Evolutionary conservation across 192 early-diverging fungal genomes (phyloP), one percentile per base, ranked within the genome.

Genomic region (Coemansia sp.): DNA sequence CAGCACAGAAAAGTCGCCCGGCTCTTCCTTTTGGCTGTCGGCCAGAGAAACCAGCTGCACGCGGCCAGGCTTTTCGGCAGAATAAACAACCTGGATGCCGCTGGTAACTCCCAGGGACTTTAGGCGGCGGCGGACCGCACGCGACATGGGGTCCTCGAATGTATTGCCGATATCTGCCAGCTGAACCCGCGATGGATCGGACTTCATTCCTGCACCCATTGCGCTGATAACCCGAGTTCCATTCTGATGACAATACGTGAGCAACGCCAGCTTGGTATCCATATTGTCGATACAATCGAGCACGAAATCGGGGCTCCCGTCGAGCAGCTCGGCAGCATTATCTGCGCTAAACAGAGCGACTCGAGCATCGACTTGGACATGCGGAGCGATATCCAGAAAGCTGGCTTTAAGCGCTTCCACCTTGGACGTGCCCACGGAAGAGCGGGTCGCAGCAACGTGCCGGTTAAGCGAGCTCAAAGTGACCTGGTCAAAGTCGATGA

Each of bases 401-500:
- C 87, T 89, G 32, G 79, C 82, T 51, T 81, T 69, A 52, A 98
- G 82, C 12, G 87, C 83, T 1, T 66, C 60, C 0, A 90, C 90
- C 75, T 98, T 97, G 41, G 93, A 84, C 2, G 82, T 92, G 4
- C 94, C 93, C 6, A 96, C 92, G 60, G 92, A 93, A 1, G 83
- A 84, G n/a, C 88, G 84, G 0, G 87, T 90, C 6, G 94, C 94
- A 3, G 96, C 91, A 0, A 93, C 92, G 51, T 98, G 96, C 38
- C 96, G 81, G 71, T 98, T 98, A 55, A 98, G 78, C n/a, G 83
- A 85, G 37, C 91, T 93, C 17, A 97, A 73, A 1, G 93, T 91
- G 12, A 98, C 94, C 72, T 97, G 93, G 75, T 98, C 96, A 77
- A 98, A 98, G 53, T 98, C 96, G 48, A 98, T 93, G 30, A 98